Percentiles rank a stretch among this genome's conserved stretches.
phyloP scores from a whole-genome alignment of 805 yeast species.

The Groenewaldozyma salmanticensis region DNA sequence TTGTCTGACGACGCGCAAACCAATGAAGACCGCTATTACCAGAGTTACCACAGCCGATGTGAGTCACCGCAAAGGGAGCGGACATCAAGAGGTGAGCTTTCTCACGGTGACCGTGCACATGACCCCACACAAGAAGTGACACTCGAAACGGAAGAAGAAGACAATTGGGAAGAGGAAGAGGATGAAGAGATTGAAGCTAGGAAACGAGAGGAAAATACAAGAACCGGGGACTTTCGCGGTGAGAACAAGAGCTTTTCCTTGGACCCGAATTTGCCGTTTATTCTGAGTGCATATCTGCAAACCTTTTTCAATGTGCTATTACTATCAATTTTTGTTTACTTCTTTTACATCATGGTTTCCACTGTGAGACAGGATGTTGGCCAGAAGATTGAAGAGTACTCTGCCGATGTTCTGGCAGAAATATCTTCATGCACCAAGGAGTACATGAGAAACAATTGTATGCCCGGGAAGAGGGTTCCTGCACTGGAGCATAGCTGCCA shows the following conservation, averaged over 20 bases:
- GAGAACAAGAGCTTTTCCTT: slow-evolving; percentile 1
- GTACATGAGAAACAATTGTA: slow-evolving; percentile 63
- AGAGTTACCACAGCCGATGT: too few species aligned
- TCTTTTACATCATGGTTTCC: slow-evolving; percentile 40
- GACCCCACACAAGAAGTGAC: too few species aligned
- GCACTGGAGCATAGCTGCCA: slow-evolving; percentile 62
- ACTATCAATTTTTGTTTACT: slow-evolving; percentile 40
- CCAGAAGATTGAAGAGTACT: slow-evolving; percentile 53
- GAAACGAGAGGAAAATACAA: neutral
- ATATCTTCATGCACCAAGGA: slow-evolving; percentile 62
- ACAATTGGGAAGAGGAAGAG: neutral
- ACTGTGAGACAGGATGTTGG: slow-evolving; percentile 64
- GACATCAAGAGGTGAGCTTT: too few species aligned
- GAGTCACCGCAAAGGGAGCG: too few species aligned
- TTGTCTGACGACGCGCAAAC: neutral
- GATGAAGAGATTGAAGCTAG: neutral
- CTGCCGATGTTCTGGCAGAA: slow-evolving; percentile 50
- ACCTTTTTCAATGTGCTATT: slow-evolving; percentile 48
- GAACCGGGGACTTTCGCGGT: neutral
- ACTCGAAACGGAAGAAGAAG: neutral
- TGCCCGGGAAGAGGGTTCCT: slow-evolving; percentile 55
- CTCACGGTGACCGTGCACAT: too few species aligned
- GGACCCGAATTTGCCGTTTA: slow-evolving; percentile 36
- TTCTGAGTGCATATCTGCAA: slow-evolving; percentile 54
- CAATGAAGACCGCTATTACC: neutral